phyloP scores from a whole-genome alignment of 2,329 filamentous ascomycete genomes.

The Penicillium sp. region DNA sequence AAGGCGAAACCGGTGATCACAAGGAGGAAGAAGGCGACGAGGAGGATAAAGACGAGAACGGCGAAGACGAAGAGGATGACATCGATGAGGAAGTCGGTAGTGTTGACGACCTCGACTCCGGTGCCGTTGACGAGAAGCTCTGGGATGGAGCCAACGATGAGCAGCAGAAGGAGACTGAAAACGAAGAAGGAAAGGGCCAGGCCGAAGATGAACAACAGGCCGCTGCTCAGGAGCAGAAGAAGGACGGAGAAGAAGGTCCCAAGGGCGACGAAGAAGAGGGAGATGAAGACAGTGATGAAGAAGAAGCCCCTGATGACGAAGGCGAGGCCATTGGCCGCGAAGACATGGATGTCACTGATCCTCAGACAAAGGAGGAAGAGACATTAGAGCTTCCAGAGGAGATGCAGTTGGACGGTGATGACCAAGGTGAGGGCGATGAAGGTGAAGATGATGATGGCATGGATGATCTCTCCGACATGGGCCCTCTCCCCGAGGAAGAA shows the following conservation, averaged over 20 bases:
- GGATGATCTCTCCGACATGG: slow-evolving; percentile 50
- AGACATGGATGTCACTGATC: slow-evolving; percentile 66
- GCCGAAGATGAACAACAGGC: slow-evolving; percentile 60
- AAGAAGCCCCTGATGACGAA: slow-evolving; percentile 57
- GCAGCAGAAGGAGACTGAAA: slow-evolving; percentile 70
- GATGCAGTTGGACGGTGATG: slow-evolving; percentile 75
- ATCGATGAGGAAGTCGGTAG: slow-evolving; percentile 89
- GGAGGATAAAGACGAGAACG: slow-evolving; percentile 53
- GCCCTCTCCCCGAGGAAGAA: slow-evolving; percentile 40
- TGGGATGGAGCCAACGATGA: slow-evolving; percentile 83
- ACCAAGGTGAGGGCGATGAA: slow-evolving; percentile 57
- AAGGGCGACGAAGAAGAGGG: slow-evolving; percentile 53
- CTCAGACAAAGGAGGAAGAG: slow-evolving; percentile 79
- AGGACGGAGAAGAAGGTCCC: slow-evolving; percentile 47
- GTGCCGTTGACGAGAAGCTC: slow-evolving; percentile 95
- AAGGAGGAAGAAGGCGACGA: slow-evolving; percentile 47
- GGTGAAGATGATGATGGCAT: slow-evolving; percentile 46
- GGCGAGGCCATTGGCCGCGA: slow-evolving; percentile 64
- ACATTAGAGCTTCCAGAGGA: slow-evolving; percentile 84
- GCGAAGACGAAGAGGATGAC: slow-evolving; percentile 65
- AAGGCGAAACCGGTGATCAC: slow-evolving; percentile 74
- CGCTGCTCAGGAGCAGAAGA: slow-evolving; percentile 57
- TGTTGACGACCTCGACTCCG: slow-evolving; percentile 86
- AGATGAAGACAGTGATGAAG: slow-evolving; percentile 58
- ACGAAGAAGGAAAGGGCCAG: slow-evolving; percentile 63